A percentile compares a stretch with the other conserved stretches of the same genome.
Evolutionary conservation across 306 rosid species (phyloP).

Genomic region (Casuarina equisetifolia): DNA sequence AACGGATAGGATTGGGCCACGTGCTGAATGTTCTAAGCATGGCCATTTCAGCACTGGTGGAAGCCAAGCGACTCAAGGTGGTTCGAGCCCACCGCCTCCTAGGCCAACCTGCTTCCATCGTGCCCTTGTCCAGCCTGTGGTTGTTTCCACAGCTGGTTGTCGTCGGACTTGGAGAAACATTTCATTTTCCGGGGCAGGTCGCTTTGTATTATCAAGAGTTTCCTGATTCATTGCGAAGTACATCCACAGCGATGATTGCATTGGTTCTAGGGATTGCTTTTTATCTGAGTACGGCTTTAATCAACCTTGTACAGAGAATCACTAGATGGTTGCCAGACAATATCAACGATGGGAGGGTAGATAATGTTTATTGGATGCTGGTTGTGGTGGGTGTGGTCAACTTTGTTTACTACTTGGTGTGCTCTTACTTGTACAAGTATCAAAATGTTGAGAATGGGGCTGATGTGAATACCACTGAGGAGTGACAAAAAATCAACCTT

Average conservation of each 20-base stretch:
- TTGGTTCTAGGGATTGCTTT: conserved; percentile 5
- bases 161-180: conserved; percentile 64
- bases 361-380: conserved; percentile 35
- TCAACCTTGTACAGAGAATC: conserved; percentile 19
- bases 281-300: conserved; percentile 27
- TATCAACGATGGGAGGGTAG: conserved; percentile 40
- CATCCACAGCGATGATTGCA: conserved; percentile 47
- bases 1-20: conserved; percentile 53
- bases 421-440: conserved; percentile 29
- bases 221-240: conserved; percentile 44
- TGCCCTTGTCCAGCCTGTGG: conserved; percentile 43
- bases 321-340: conserved; percentile 38
- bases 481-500: too few species aligned
- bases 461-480: neutral
- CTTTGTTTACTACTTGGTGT: conserved; percentile 30
- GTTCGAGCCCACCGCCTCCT: conserved; percentile 1
- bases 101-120: neutral
- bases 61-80: conserved; percentile 51
- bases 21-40: conserved; percentile 34
- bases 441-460: conserved; percentile 9
- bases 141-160: conserved; percentile 49
- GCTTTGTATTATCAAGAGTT: conserved; percentile 63
- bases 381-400: conserved; percentile 31
- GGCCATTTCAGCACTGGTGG: conserved; percentile 51
- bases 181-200: conserved; percentile 68